These are phyloP conservation scores for Hypoxylon subgilvum DNA, from an alignment of 495 filamentous ascomycete species.

Conservation along the genomic window DNA sequence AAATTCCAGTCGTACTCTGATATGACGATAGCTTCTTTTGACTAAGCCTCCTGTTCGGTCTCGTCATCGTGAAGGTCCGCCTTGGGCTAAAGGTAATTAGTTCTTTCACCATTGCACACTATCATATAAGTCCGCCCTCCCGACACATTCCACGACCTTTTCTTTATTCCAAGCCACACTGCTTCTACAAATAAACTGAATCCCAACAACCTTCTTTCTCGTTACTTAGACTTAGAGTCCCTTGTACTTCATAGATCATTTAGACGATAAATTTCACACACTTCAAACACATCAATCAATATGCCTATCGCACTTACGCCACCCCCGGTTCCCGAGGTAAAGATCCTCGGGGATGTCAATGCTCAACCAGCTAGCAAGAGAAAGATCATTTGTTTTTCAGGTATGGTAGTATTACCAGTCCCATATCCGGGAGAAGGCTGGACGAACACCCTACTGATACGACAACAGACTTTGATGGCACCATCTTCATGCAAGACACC, in stretches of 20 bases:
- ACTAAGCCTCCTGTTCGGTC: conserved; percentile 10
- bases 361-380: conserved; percentile 41
- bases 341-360: conserved; percentile 32
- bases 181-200: not conserved
- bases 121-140: conserved; percentile 20
- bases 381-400: conserved; percentile 63
- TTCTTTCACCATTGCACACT: conserved; percentile 13
- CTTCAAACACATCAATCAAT: conserved; percentile 15
- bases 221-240: conserved; percentile 16
- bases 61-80: conserved; percentile 29
- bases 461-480: conserved; percentile 72
- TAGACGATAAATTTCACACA: conserved; percentile 1
- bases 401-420: conserved; percentile 36
- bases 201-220: too few relatives aligned
- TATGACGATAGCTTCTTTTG: conserved; percentile 36
- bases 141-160: conserved; percentile 4
- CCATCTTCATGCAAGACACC: conserved; percentile 81
- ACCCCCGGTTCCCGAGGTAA: conserved; percentile 29
- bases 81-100: not conserved
- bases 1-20: conserved; percentile 6
- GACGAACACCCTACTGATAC: conserved; percentile 8
- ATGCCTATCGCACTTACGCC: conserved; percentile 46
- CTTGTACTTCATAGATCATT: not conserved
- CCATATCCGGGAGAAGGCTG: not conserved
- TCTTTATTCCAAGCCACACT: conserved; percentile 1